Conservation (phyloP, 345 rosid genomes). For the Arabis alpina region DNA sequence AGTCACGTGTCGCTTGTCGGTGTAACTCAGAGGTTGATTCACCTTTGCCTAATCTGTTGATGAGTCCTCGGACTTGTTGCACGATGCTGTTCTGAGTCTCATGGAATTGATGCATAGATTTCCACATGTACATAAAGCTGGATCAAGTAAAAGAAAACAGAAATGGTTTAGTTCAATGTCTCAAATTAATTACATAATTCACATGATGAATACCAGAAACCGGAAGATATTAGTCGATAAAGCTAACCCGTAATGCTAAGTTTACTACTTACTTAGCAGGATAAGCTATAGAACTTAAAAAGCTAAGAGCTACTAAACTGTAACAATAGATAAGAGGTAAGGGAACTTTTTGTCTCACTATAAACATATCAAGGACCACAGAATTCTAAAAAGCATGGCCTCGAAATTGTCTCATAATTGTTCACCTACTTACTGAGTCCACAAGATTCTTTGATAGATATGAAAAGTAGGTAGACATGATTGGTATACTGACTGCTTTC, state of each 20-base stretch:
- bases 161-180: neutral
- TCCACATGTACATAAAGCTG: conserved; percentile 99
- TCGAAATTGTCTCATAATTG: conserved; percentile 8
- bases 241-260: neutral
- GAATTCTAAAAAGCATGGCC: conserved; percentile 26
- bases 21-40: conserved; percentile 91
- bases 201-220: conserved; percentile 1
- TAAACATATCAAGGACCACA: conserved; percentile 32
- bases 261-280: neutral
- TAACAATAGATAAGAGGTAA: conserved; percentile 9
- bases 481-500: conserved; percentile 16
- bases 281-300: neutral
- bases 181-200: neutral
- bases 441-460: conserved; percentile 18
- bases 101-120: conserved; percentile 80
- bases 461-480: conserved; percentile 29
- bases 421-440: conserved; percentile 30
- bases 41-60: conserved; percentile 68
- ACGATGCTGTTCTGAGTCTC: conserved; percentile 82
- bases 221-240: neutral
- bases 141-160: conserved; percentile 22
- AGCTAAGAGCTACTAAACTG: neutral
- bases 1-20: conserved; percentile 87
- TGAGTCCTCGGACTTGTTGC: conserved; percentile 90
- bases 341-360: conserved; percentile 20